Base-by-base conservation (phyloP, 768 basidiomycete genomes). In the Agaricus subrufescens region DNA sequence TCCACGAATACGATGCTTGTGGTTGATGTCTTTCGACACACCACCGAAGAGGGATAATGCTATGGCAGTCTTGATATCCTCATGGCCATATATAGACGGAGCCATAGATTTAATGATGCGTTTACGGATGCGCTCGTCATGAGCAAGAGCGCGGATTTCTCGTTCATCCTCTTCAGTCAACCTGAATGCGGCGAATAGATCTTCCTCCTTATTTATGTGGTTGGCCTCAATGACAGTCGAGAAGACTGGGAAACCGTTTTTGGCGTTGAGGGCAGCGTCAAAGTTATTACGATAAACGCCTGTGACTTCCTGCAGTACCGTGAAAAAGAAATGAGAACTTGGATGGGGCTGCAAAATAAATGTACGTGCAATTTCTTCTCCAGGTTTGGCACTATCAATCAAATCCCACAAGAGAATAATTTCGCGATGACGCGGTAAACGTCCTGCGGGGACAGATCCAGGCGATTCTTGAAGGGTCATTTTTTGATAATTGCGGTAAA, bases 161-260 rank as follows among this genome's bases (percentile, higher is more conserved):
- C 83, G 87, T 69, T 97, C 94, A 61, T 99, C 97, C 63, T 98
- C 97, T 68, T 98, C 96, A 0, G 95, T 98, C 25, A 99, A 80
- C 29, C 93, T 84, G 78, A 97, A 95, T 3, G 97, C 95, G n/a
- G 97, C 96, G 63, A 98, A 98, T 15, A 96, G 81, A 66, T 99
- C 97, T 71, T 98, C 96, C 71, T 98, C 98, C 78, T 98, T 98
- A 77, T 97, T 98, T 67, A 99, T 78, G 67, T 98, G 95, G 69
- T 99, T 99, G 15, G 95, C 97, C 69, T 98, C 97, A 56, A 99
- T 89, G 60, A 99, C 82, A 23, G 97, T 99, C 8, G 94, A 97
- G 75, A 99, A 99, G 31, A 99, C 97, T 1, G 97, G 97, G 75
- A 99, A 99, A 6, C 97, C 97, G 63, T 99, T 98, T 74, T 98